Conservation (phyloP, 1,284 basidiomycete species). For the Boletus nobilissimus region DNA sequence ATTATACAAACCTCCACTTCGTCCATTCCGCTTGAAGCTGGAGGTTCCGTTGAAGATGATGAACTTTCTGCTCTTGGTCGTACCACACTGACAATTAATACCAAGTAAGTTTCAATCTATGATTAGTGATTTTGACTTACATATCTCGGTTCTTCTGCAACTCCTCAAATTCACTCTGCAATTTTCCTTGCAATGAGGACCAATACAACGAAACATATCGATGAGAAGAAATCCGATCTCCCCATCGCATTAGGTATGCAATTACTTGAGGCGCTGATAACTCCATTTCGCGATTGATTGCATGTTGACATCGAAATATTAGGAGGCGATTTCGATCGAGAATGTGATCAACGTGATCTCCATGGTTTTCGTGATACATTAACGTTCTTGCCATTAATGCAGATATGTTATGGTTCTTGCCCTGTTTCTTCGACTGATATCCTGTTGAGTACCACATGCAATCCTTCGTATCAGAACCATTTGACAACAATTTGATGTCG, state of each 20-base stretch:
- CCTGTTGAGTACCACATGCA: conserved; percentile 41
- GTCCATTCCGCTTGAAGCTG: too few species aligned
- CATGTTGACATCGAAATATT: conserved; percentile 11
- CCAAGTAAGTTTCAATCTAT: too few species aligned
- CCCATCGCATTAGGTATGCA: conserved; percentile 14
- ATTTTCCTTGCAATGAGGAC: background rate
- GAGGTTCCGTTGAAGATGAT: too few species aligned
- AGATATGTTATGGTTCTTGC: conserved; percentile 28
- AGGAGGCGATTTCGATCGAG: background rate
- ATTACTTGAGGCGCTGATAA: conserved; percentile 17
- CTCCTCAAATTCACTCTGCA: background rate
- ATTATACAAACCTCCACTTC: too few species aligned
- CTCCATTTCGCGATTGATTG: conserved; percentile 17
- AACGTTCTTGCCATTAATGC: conserved; percentile 14
- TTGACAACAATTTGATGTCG: conserved; percentile 44
- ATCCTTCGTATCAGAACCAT: conserved; percentile 40
- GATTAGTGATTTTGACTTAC: too few species aligned
- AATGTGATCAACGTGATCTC: background rate
- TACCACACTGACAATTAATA: too few species aligned
- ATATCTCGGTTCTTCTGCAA: background rate
- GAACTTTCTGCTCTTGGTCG: too few species aligned
- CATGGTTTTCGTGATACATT: background rate
- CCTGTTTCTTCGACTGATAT: conserved; percentile 48
- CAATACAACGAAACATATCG: conserved; percentile 21
- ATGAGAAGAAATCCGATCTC: conserved; percentile 5